Conservation (phyloP, 1,284 basidiomycete genomes). For the Ustilago crameri region DNA sequence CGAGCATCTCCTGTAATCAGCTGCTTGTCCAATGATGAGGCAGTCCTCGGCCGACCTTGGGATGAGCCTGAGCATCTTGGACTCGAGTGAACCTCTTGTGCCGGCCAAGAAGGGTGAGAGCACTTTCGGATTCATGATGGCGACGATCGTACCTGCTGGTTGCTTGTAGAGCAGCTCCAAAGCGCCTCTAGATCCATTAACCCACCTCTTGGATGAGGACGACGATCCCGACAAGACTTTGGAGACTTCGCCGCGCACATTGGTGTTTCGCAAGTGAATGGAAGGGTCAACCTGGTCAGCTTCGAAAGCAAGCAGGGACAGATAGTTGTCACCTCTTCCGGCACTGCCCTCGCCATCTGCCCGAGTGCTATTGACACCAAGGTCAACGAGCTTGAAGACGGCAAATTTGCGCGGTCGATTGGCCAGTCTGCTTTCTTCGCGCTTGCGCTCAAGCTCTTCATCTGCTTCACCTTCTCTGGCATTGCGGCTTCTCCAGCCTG, state of each 20-base stretch:
- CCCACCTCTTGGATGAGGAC: conserved; percentile 74
- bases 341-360: conserved; percentile 62
- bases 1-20: conserved; percentile 84
- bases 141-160: conserved; percentile 86
- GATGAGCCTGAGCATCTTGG: conserved; percentile 86
- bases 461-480: conserved; percentile 65
- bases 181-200: conserved; percentile 88
- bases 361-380: conserved; percentile 74
- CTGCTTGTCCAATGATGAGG: conserved; percentile 83
- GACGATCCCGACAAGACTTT: conserved; percentile 12
- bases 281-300: conserved; percentile 74
- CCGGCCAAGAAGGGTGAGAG: conserved; percentile 76
- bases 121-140: conserved; percentile 86
- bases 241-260: conserved; percentile 29
- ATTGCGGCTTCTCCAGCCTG: conserved; percentile 46
- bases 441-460: conserved; percentile 70
- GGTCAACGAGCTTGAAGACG: conserved; percentile 85
- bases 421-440: conserved; percentile 26
- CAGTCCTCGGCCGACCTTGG: conserved; percentile 83
- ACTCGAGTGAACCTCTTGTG: conserved; percentile 11
- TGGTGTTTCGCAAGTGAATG: conserved; percentile 8
- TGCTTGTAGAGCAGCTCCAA: conserved; percentile 87
- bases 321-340: conserved; percentile 80
- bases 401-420: conserved; percentile 80
- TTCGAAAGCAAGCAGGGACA: conserved; percentile 88